These are phyloP conservation scores for Globisporangium mamillatum DNA, from an alignment of 352 stramenopile species.

Conservation along the genomic window DNA sequence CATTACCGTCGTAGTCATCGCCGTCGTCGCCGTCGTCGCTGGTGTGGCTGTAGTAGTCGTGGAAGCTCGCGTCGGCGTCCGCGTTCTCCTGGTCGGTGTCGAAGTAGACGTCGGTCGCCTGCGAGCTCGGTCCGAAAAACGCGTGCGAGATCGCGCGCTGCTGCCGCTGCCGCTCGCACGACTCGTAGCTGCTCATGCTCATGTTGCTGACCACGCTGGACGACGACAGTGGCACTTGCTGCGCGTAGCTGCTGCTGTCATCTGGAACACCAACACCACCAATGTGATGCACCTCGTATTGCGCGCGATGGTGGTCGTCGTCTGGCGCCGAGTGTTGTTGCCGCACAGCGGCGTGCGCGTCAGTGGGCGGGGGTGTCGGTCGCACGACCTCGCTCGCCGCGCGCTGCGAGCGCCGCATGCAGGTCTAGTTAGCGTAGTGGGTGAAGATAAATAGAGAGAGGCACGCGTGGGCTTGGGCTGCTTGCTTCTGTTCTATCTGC, in stretches of 20 bases:
- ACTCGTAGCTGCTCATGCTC: constrained; percentile 55
- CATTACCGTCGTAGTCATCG: background rate
- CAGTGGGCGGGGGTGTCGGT: background rate
- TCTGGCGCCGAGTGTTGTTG: constrained; percentile 9
- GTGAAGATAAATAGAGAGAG: background rate
- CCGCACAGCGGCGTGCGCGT: background rate
- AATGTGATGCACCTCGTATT: constrained; percentile 11
- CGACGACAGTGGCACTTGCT: background rate
- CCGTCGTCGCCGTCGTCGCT: constrained; percentile 10
- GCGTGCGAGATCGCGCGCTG: constrained; percentile 30
- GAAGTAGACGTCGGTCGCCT: constrained; percentile 23
- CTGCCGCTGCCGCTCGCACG: constrained; percentile 36
- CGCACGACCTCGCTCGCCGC: constrained; percentile 7
- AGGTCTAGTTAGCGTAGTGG: background rate
- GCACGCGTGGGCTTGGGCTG: no score
- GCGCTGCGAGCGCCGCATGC: constrained; percentile 13
- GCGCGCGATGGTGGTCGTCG: background rate
- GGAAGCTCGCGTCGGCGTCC: constrained; percentile 11
- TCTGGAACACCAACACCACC: background rate
- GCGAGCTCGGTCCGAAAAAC: constrained; percentile 40
- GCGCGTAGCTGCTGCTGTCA: background rate
- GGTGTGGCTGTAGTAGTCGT: constrained; percentile 12
- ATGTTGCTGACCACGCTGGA: constrained; percentile 44
- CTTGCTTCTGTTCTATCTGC: constrained; percentile 1
- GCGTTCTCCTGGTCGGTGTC: constrained; percentile 21